Percentiles rank a stretch among this genome's conserved stretches.
Conservation (phyloP, 2,329 filamentous ascomycete genomes). For the Alternaria triticimaculans region DNA sequence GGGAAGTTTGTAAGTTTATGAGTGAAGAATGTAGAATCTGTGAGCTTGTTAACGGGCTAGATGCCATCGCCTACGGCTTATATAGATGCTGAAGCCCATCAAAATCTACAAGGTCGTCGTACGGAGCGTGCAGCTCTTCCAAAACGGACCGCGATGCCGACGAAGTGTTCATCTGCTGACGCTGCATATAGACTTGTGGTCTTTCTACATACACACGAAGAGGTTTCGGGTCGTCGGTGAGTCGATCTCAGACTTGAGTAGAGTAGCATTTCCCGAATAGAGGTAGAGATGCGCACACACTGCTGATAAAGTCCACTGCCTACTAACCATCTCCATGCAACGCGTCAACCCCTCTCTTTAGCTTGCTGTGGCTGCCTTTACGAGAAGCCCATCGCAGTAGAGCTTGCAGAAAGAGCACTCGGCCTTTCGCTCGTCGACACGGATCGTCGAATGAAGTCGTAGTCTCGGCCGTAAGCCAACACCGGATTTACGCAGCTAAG, state of each 20-base stretch:
- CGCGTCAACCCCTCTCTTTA: neutral
- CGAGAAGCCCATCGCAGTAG: neutral
- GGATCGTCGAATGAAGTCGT: neutral
- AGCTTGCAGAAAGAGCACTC: neutral
- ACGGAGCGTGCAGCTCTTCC: neutral
- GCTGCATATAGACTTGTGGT: neutral
- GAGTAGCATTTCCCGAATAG: neutral
- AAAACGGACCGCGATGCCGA: neutral
- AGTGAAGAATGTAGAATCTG: neutral
- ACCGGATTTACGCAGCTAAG: neutral
- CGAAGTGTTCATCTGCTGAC: neutral
- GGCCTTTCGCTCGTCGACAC: neutral
- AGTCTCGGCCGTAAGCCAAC: neutral
- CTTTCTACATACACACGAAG: neutral
- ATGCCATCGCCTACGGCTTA: neutral
- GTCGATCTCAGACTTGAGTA: neutral
- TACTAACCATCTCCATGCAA: neutral
- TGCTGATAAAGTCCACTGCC: neutral
- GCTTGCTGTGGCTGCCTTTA: neutral
- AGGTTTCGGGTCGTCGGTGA: neutral
- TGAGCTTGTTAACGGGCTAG: neutral
- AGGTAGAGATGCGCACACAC: neutral
- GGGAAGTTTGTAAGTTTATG: neutral
- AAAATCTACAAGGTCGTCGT: neutral
- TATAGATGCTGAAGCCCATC: neutral